Base-by-base conservation (phyloP, 2,329 filamentous ascomycete species). In the Penicillium glabrum region DNA sequence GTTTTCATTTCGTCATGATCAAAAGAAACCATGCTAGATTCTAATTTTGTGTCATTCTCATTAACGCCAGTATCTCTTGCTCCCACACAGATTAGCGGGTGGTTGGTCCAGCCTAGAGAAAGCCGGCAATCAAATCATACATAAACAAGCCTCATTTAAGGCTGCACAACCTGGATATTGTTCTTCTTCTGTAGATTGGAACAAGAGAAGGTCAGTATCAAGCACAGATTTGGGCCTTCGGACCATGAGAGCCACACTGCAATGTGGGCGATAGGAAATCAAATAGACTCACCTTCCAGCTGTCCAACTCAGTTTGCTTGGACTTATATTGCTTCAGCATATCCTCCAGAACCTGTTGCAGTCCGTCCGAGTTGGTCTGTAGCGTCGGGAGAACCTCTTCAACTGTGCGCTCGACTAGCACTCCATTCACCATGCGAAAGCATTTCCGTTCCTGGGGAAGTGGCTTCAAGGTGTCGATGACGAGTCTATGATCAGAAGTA, bases 381-480 rank as follows among this genome's bases (percentile, higher is more conserved):
- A 99, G 82, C 26, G 91, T 90, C 6, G 95, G 95, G 54, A 96
- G 82, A 13, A 99, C 91, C 75, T 98, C 95, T 75, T 91, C 84
- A 65, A 99, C 91, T 16, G 93, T 98, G 66, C 93, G 85, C 80
- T 99, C 95, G 53, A 96, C 91, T 57, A 99, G 80, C 24, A 98
- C 93, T 46, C 95, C 95, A 75, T 99, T 98, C 75, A 99, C 96
- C 85, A 99, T 91, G 67, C 95, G 93, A 79, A 98, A 99, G 79
- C 93, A 98, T 80, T 97, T 99, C 69, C 95, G 90, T 64, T 96
- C 89, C 62, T 82, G 84, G 1, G 90, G 83, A 24, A 98, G 84
- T 46, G 93, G 93, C 58, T 89, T 84, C 61, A 99, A 80, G 3
- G 93, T 98, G 72, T 98, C 93, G 51, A 98, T 85, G 33, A 99